A percentile compares a stretch with the other conserved stretches of the same genome.
phyloP scores from a whole-genome alignment of 2,329 filamentous ascomycete species.

The Hypoxylon sp. region DNA sequence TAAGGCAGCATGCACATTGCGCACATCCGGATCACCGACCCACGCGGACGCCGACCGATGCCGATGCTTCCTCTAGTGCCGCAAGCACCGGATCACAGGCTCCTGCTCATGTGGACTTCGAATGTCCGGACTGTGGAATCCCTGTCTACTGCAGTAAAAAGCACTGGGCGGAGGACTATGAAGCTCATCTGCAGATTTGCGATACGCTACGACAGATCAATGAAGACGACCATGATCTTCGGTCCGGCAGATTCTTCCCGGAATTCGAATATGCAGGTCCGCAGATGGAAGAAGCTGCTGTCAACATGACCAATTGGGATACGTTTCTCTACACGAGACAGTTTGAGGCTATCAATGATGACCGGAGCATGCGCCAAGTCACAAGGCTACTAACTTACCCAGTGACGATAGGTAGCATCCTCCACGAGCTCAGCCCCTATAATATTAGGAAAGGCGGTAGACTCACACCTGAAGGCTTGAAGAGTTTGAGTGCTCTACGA shows the following conservation, averaged over 20 bases:
- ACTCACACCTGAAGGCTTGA: slow-evolving; percentile 88
- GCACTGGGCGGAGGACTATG: slow-evolving; percentile 97
- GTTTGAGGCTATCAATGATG: slow-evolving; percentile 91
- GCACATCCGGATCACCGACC: slow-evolving; percentile 89
- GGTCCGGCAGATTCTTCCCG: slow-evolving; percentile 90
- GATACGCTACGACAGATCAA: slow-evolving; percentile 94
- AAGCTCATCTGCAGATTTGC: slow-evolving; percentile 91
- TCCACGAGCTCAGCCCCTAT: slow-evolving; percentile 97
- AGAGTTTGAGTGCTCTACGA: slow-evolving; percentile 92
- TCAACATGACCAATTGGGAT: slow-evolving; percentile 99
- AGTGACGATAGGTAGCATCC: slow-evolving; percentile 87
- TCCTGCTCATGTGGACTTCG: slow-evolving; percentile 88
- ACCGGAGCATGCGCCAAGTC: slow-evolving; percentile 91
- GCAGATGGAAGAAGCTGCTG: slow-evolving; percentile 90
- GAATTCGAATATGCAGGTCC: slow-evolving; percentile 93
- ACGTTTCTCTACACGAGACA: slow-evolving; percentile 94
- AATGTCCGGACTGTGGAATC: slow-evolving; percentile 96
- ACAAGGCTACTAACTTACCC: slow-evolving; percentile 95
- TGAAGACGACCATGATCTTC: slow-evolving; percentile 96
- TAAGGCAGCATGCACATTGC: slow-evolving; percentile 93
- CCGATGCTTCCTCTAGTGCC: slow-evolving; percentile 74
- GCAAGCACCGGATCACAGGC: slow-evolving; percentile 69
- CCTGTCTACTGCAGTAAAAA: slow-evolving; percentile 94
- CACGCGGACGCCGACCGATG: slow-evolving; percentile 76
- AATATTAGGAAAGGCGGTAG: slow-evolving; percentile 80